Base-by-base conservation (phyloP, 2,329 filamentous ascomycete genomes). In the Calonectria montana region DNA sequence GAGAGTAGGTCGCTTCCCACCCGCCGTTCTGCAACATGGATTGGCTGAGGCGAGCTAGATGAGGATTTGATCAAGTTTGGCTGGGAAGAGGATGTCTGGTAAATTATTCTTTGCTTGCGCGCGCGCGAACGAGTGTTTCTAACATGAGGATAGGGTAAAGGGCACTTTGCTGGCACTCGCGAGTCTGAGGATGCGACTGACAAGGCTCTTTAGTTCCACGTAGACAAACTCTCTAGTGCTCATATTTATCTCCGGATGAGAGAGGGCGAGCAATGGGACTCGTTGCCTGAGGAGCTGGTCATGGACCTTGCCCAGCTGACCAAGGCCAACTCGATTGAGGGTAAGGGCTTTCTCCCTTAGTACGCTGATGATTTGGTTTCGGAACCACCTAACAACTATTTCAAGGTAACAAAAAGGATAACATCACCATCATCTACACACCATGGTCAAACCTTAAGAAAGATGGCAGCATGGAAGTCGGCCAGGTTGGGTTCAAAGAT, bases 241-340 rank as follows among this genome's bases (percentile, higher is more conserved):
- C 97, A 99, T 85, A 95, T 99, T 79, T 99, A 99, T 85, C 91
- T 99, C 39, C 93, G 97, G 39, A 89, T 98, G 77, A 88, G 87
- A 18, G 92, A 96, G 50, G 93, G 91, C 70, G 91, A 97, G 76
- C 88, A 90, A 47, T 99, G 97, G 97, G 95, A 98, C 63, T 84
- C 88, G 50, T 94, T 99, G 71, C 92, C 94, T 0, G 81, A 91
- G 73, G 90, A 91, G 4, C 88, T 99, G 31, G 82, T 99, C 71
- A 90, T 88, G 76, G 97, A 99, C 84, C 95, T 97, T 79, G 97
- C 94, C n/a, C 97, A 99, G 84, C 88, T 99, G 79, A 99, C 97
- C 69, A 99, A 99, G 86, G 97, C 97, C 74, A 99, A 99, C 86
- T 98, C 95, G 70, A 99, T 99, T 79, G 97, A 99, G 87, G 97